phyloP scores from a whole-genome alignment of 164 flowering plant genomes.

The Vitis rupestris region DNA sequence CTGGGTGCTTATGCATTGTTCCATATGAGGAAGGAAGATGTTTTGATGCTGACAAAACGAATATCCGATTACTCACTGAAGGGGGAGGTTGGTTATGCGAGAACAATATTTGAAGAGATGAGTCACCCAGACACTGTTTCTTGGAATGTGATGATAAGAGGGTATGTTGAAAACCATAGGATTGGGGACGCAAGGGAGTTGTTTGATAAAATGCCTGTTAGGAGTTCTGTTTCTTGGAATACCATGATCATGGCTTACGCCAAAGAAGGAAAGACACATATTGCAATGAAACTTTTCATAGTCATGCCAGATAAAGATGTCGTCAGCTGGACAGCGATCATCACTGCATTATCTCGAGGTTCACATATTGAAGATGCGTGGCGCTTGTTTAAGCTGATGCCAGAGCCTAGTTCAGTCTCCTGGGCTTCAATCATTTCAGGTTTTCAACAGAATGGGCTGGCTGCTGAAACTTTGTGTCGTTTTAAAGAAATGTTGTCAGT shows the following conservation, averaged over 20 bases:
- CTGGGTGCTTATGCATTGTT: no score
- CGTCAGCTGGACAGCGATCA: conserved; percentile 30
- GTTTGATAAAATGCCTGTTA: conserved; percentile 25
- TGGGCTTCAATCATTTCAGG: conserved; percentile 40
- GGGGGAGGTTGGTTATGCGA: conserved; percentile 24
- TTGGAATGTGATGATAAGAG: conserved; percentile 32
- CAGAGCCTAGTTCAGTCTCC: conserved; percentile 24
- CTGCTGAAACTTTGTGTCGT: conserved; percentile 21
- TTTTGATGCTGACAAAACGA: conserved; percentile 19
- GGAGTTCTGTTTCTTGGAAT: conserved; percentile 28
- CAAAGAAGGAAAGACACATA: conserved; percentile 14
- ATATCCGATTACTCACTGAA: conserved; percentile 12
- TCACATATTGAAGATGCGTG: conserved; percentile 23
- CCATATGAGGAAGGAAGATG: not conserved
- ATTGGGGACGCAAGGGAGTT: conserved; percentile 23
- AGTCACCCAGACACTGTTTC: conserved; percentile 20
- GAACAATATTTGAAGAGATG: conserved; percentile 29
- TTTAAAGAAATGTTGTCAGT: conserved; percentile 28
- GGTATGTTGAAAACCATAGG: conserved; percentile 27
- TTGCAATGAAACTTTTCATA: conserved; percentile 29
- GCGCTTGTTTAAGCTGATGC: conserved; percentile 28
- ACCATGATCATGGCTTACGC: conserved; percentile 34
- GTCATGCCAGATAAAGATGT: conserved; percentile 26
- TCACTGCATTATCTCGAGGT: conserved; percentile 20
- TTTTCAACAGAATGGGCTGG: conserved; percentile 31